These are phyloP conservation scores for Knufia petricola DNA, from an alignment of 2,329 filamentous ascomycete genomes.

Conservation along the genomic window DNA sequence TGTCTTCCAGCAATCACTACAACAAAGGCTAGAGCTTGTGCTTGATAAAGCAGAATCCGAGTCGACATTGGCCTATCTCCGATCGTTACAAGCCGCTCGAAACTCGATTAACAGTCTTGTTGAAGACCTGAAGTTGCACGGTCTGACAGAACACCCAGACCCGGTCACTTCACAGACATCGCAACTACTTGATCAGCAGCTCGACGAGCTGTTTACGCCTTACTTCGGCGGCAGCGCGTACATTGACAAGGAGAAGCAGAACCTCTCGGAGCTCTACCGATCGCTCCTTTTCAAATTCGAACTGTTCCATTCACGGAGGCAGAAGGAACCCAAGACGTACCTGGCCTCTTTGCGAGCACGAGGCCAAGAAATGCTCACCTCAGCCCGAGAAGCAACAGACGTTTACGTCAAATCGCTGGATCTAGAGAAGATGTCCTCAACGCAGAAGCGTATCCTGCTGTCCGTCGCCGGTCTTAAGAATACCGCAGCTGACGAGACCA, in stretches of 20 bases:
- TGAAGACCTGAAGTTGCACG: slow-evolving; percentile 88
- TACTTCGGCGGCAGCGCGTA: slow-evolving; percentile 58
- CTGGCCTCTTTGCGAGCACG: slow-evolving; percentile 87
- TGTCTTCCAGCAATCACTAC: slow-evolving; percentile 95
- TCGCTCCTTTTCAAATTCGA: slow-evolving; percentile 94
- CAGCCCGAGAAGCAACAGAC: slow-evolving; percentile 58
- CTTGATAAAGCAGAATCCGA: slow-evolving; percentile 87
- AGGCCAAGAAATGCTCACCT: slow-evolving; percentile 76
- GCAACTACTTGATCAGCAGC: slow-evolving; percentile 56
- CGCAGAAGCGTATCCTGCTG: slow-evolving; percentile 83
- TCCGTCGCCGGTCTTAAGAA: slow-evolving; percentile 74
- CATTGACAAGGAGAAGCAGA: slow-evolving; percentile 55
- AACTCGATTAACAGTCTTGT: slow-evolving; percentile 80
- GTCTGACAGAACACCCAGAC: slow-evolving; percentile 89
- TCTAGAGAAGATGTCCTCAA: slow-evolving; percentile 75
- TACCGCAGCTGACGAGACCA: slow-evolving; percentile 58
- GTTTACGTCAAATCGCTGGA: slow-evolving; percentile 83
- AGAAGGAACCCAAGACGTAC: slow-evolving; percentile 83
- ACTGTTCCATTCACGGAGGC: slow-evolving; percentile 70
- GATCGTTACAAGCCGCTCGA: slow-evolving; percentile 81
- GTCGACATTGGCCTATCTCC: slow-evolving; percentile 82
- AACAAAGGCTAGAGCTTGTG: slow-evolving; percentile 90
- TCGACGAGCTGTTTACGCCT: slow-evolving; percentile 57
- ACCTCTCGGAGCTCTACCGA: slow-evolving; percentile 72
- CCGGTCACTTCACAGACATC: slow-evolving; percentile 78